phyloP scores from a whole-genome alignment of 495 filamentous ascomycete genomes.

The Penicilliopsis zonata region DNA sequence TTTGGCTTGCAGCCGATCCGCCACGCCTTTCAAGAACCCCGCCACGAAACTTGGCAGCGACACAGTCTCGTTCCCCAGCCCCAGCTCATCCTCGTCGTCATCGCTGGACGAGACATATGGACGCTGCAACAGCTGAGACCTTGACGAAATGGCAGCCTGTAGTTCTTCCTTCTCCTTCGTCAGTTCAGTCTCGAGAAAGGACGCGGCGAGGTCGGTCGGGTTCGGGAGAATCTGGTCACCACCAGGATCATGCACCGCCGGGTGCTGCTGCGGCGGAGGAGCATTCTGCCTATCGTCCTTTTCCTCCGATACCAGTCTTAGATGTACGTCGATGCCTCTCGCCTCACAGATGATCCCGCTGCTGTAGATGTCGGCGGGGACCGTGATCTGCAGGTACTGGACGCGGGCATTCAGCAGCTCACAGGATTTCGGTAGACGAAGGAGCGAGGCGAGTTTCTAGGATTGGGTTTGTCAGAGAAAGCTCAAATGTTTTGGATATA shows the following conservation, averaged over 20 bases:
- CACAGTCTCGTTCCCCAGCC: conserved; percentile 59
- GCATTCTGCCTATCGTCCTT: conserved; percentile 9
- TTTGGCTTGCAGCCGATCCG: conserved; percentile 63
- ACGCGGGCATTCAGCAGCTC: conserved; percentile 59
- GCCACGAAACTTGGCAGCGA: conserved; percentile 74
- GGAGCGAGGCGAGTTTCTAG: conserved; percentile 63
- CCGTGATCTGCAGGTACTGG: conserved; percentile 55
- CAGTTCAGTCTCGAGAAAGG: conserved; percentile 76
- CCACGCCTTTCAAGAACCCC: conserved; percentile 69
- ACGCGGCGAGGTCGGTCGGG: conserved; percentile 73
- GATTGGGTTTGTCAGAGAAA: conserved; percentile 8
- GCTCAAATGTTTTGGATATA: too few relatives aligned
- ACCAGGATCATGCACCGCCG: conserved; percentile 5
- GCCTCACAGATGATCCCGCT: conserved; percentile 68
- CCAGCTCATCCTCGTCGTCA: conserved; percentile 49
- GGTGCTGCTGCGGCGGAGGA: conserved; percentile 3
- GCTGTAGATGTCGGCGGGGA: conserved; percentile 72
- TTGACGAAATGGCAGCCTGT: conserved; percentile 60
- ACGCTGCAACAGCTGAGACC: conserved; percentile 34
- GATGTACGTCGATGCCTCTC: conserved; percentile 60
- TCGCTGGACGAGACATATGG: conserved; percentile 38
- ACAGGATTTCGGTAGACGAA: conserved; percentile 58
- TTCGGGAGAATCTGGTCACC: conserved; percentile 44
- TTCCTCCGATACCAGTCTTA: conserved; percentile 30
- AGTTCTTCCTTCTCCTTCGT: conserved; percentile 61